These are phyloP conservation scores for Cytidiella melzeri DNA, from an alignment of 768 basidiomycete genomes.

Conservation along the genomic window DNA sequence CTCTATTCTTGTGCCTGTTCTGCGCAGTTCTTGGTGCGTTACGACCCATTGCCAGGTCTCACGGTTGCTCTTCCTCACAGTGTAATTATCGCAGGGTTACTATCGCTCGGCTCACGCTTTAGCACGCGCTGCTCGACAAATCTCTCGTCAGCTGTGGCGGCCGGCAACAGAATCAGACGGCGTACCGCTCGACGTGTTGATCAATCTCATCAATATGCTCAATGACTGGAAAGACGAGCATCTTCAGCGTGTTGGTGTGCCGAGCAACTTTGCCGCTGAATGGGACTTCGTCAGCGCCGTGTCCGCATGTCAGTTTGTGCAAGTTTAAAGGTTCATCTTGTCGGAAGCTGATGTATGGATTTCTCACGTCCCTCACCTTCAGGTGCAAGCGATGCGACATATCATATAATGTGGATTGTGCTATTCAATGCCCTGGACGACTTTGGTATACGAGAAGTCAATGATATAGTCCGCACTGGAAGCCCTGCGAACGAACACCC, in stretches of 20 bases:
- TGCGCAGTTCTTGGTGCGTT: conserved; percentile 6
- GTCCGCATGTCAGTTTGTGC: conserved; percentile 53
- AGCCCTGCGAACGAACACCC: conserved; percentile 30
- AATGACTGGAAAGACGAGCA: conserved; percentile 72
- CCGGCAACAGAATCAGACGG: conserved; percentile 74
- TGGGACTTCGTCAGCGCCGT: conserved; percentile 90
- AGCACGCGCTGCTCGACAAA: conserved; percentile 76
- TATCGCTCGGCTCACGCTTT: conserved; percentile 78
- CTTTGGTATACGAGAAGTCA: conserved; percentile 74
- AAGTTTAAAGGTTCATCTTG: too few species aligned
- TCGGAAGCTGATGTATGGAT: background rate
- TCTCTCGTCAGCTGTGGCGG: conserved; percentile 77
- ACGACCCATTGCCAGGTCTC: conserved; percentile 8
- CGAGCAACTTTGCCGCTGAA: conserved; percentile 72
- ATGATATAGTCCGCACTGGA: conserved; percentile 37
- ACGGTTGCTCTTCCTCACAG: conserved; percentile 6
- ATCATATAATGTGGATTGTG: conserved; percentile 89
- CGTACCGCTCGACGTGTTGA: conserved; percentile 61
- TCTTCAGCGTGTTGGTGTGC: conserved; percentile 77
- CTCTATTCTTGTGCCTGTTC: background rate
- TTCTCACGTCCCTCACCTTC: conserved; percentile 42
- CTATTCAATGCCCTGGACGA: conserved; percentile 80
- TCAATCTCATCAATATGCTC: conserved; percentile 49
- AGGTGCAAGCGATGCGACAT: conserved; percentile 83
- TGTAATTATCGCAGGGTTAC: conserved; percentile 53